Evolutionary conservation across 805 yeast genomes (phyloP), one percentile per base, ranked within the genome.

Genomic region (Wickerhamomyces bisporus): DNA sequence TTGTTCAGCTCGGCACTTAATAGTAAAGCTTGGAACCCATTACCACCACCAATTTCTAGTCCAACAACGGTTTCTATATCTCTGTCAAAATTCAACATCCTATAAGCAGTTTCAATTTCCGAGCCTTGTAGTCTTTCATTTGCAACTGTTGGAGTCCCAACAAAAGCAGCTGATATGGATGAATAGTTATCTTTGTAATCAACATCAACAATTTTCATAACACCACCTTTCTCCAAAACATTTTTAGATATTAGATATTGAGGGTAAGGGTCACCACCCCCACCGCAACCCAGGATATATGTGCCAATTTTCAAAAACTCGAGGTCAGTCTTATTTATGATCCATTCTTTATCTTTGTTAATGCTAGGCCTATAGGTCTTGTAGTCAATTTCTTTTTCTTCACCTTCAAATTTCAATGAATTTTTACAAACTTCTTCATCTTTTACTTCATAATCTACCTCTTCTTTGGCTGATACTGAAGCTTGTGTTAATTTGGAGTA

Each of bases 121-220:
- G 58, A 45, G 2, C 73, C 70, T 28, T 53, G 56, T 12, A 70
- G 48, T 41, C 68, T 68, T 46, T 71, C 77, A 38, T 58, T 53
- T 10, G 68, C 54, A 17, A 70, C 75, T 1, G 75, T 69, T 3
- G 77, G 75, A 1, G 75, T 67, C 0, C 77, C 77, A 14, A 66
- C 66, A 43, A 53, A 61, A 15, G 65, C 64, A 7, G 65, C 67
- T 17, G 65, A 48, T 16, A 45, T 39, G 4, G 51, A 45, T 5
- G 35, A 12, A 16, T 35, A 36, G 16, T 17, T 32, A 3, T 34
- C 30, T 6, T 26, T 32, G 36, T n/a, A 26, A 32, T 60, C 69
- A 25, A 60, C 38, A 46, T 62, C 64, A 25, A 68, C 53, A 13
- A 69, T 66, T 33, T 36, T 53, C 15, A 66, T 50, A 0, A 39